These are phyloP conservation scores for Hypsizygus marmoreus DNA, from an alignment of 768 basidiomycete species.

Conservation along the genomic window DNA sequence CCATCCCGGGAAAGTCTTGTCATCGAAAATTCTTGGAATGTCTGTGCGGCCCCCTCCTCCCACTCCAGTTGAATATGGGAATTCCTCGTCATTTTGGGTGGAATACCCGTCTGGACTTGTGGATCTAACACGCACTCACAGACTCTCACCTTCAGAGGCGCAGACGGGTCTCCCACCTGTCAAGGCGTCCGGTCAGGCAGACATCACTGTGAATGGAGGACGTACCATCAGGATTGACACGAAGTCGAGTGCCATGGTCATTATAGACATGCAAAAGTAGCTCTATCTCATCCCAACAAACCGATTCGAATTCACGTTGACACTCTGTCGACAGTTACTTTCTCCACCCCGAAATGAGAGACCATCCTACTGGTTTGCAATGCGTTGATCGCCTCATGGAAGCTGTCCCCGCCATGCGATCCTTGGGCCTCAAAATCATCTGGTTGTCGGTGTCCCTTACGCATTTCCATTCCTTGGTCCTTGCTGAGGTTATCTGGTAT, in stretches of 20 bases:
- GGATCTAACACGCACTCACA: slow-evolving; percentile 55
- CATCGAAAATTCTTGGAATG: too few species aligned
- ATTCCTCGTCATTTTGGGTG: slow-evolving; percentile 60
- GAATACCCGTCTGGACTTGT: slow-evolving; percentile 68
- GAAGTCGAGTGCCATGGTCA: slow-evolving; percentile 53
- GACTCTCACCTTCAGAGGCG: slow-evolving; percentile 29
- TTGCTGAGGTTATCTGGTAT: not conserved
- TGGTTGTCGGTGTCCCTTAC: slow-evolving; percentile 54
- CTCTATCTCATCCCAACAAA: not conserved
- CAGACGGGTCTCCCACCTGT: slow-evolving; percentile 28
- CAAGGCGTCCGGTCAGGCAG: slow-evolving; percentile 41
- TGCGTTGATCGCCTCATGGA: slow-evolving; percentile 59
- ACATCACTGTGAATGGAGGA: slow-evolving; percentile 55
- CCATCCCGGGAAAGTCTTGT: too few species aligned
- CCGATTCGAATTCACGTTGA: slow-evolving; percentile 1
- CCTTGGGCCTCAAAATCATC: slow-evolving; percentile 46
- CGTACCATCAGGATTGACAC: slow-evolving; percentile 53
- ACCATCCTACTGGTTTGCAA: slow-evolving; percentile 54
- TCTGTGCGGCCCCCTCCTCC: slow-evolving; percentile 46
- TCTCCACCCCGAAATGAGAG: slow-evolving; percentile 59
- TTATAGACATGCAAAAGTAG: slow-evolving; percentile 79
- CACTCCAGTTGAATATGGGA: slow-evolving; percentile 54
- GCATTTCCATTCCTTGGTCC: not conserved
- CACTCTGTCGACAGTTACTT: slow-evolving; percentile 51
- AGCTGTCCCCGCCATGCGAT: slow-evolving; percentile 47